These are phyloP conservation scores for Cladosporium sphaerospermum DNA, from an alignment of 2,329 filamentous ascomycete genomes.

Conservation along the genomic window DNA sequence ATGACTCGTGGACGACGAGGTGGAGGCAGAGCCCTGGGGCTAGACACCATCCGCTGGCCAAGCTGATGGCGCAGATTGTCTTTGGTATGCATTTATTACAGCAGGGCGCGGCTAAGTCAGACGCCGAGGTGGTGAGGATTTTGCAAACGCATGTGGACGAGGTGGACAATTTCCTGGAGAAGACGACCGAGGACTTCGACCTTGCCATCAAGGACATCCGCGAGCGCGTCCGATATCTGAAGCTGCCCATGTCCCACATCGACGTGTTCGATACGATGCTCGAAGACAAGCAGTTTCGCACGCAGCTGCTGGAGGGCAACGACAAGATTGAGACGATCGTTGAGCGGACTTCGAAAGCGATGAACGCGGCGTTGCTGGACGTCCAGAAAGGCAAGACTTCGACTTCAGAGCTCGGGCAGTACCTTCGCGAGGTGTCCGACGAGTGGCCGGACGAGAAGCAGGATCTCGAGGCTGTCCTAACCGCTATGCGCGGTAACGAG, in stretches of 20 bases:
- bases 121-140: slow-evolving; percentile 80
- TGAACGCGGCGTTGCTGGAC: slow-evolving; percentile 74
- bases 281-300: slow-evolving; percentile 73
- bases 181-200: slow-evolving; percentile 76
- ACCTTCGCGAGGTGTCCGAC: slow-evolving; percentile 61
- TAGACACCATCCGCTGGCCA: slow-evolving; percentile 79
- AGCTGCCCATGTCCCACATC: slow-evolving; percentile 76
- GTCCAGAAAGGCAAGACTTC: slow-evolving; percentile 70
- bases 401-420: slow-evolving; percentile 68
- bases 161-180: slow-evolving; percentile 83
- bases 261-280: slow-evolving; percentile 81
- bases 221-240: slow-evolving; percentile 72
- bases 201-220: slow-evolving; percentile 72
- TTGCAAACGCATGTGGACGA: slow-evolving; percentile 90
- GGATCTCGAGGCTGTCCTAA: slow-evolving; percentile 67
- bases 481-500: slow-evolving; percentile 87
- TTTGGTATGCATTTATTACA: slow-evolving; percentile 88
- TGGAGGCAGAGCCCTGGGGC: slow-evolving; percentile 74
- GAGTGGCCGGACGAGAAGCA: slow-evolving; percentile 52
- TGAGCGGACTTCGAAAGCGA: slow-evolving; percentile 65
- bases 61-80: slow-evolving; percentile 84
- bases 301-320: slow-evolving; percentile 78
- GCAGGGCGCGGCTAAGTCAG: slow-evolving; percentile 79
- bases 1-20: slow-evolving; percentile 62
- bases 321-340: slow-evolving; percentile 87